A percentile compares a stretch with the other conserved stretches of the same genome.
Conservation (phyloP, 306 rosid genomes). For the Quercus wislizeni region DNA sequence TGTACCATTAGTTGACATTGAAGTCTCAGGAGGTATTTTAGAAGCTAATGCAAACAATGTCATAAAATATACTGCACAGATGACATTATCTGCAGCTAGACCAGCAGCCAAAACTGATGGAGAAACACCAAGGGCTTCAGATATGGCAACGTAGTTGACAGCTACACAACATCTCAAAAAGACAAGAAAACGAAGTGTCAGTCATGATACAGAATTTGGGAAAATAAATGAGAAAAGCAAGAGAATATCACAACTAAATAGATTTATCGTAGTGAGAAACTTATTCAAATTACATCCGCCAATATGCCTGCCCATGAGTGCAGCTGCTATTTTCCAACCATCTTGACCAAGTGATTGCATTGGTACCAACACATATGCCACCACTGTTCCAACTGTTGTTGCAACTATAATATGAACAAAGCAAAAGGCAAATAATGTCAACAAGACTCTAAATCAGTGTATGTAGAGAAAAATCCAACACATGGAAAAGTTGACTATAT, state of each 20-base stretch:
- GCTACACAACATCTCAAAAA: slow-evolving; percentile 35
- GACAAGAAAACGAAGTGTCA: background rate
- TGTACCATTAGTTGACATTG: slow-evolving; percentile 40
- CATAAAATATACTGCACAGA: slow-evolving; percentile 68
- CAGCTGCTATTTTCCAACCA: slow-evolving; percentile 85
- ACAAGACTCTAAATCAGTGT: slow-evolving; percentile 4
- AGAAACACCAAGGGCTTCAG: slow-evolving; percentile 56
- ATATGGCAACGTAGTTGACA: slow-evolving; percentile 74
- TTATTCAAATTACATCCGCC: slow-evolving; percentile 60
- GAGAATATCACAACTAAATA: background rate
- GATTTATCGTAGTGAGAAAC: background rate
- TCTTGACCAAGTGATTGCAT: slow-evolving; percentile 79
- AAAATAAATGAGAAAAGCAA: slow-evolving; percentile 1
- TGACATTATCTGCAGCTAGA: slow-evolving; percentile 84
- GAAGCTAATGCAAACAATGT: slow-evolving; percentile 65
- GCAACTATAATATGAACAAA: slow-evolving; percentile 46
- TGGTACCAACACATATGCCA: slow-evolving; percentile 68
- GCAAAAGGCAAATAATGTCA: slow-evolving; percentile 5
- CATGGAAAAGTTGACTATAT: background rate
- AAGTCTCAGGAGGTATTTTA: slow-evolving; percentile 63
- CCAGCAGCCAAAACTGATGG: slow-evolving; percentile 66
- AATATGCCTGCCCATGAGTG: slow-evolving; percentile 83
- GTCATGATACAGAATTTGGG: background rate
- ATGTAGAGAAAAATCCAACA: background rate
- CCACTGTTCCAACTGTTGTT: slow-evolving; percentile 65